phyloP scores from a whole-genome alignment of 345 rosid species.

The Lenwebbia sp. region DNA sequence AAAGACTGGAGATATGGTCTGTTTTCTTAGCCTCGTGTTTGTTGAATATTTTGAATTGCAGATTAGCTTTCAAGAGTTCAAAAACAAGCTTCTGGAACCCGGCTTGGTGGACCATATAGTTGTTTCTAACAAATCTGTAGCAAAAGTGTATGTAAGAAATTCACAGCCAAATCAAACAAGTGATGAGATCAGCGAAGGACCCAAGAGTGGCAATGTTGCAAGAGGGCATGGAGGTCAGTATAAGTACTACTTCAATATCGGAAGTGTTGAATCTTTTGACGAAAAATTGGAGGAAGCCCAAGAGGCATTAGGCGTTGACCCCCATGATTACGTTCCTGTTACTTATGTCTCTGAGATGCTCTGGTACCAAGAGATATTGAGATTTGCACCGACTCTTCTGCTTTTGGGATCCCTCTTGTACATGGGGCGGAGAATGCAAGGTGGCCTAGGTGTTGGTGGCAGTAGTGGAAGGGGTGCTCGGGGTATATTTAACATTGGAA shows the following conservation, averaged over 20 bases:
- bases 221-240: slow-evolving; percentile 50
- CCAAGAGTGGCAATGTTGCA: slow-evolving; percentile 17
- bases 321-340: slow-evolving; percentile 74
- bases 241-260: slow-evolving; percentile 76
- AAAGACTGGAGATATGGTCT: background rate
- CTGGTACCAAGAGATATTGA: slow-evolving; percentile 77
- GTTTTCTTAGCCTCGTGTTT: background rate
- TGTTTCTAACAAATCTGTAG: slow-evolving; percentile 82
- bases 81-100: slow-evolving; percentile 88
- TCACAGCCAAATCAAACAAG: slow-evolving; percentile 29
- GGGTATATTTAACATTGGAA: slow-evolving; percentile 94
- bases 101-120: slow-evolving; percentile 90
- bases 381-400: slow-evolving; percentile 67
- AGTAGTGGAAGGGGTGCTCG: slow-evolving; percentile 72
- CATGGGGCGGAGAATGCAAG: slow-evolving; percentile 74
- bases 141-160: slow-evolving; percentile 72
- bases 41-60: slow-evolving; percentile 10
- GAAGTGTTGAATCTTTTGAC: slow-evolving; percentile 87
- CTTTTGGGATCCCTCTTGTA: slow-evolving; percentile 60
- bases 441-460: slow-evolving; percentile 83
- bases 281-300: slow-evolving; percentile 94
- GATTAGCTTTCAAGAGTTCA: slow-evolving; percentile 98
- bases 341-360: slow-evolving; percentile 62
- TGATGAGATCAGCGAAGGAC: slow-evolving; percentile 31
- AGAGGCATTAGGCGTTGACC: slow-evolving; percentile 62